Base-by-base conservation (phyloP, 768 basidiomycete species). In the Leccinum incarnatum region DNA sequence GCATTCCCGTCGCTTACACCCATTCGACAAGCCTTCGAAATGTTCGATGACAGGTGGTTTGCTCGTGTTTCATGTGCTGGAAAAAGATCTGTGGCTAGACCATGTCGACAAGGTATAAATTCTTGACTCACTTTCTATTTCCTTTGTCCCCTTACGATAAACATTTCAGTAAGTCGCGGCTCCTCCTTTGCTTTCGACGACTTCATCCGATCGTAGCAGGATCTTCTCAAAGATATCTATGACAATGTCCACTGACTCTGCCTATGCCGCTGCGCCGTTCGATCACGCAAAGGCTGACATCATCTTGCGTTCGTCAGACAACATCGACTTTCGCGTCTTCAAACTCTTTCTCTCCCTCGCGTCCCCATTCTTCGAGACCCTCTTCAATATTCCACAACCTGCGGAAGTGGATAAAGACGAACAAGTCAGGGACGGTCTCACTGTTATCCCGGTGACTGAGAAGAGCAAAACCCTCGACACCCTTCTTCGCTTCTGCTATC, bases 331-430 rank as follows among this genome's bases (percentile, higher is more conserved):
- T 50, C 66, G 62, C 10, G 53, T 73, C 12, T 73, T 75, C 62
- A 74, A 64, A 17, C 58, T 66, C 5, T 68, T 76, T 42, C 72
- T 76, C 19, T 65, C 67, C 12, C 65, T 74, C 17, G 65, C 75
- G 0, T 77, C 76, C 11, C 65, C 72, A 0, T 66, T 72, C 59
- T 79, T 76, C 58, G 61, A 68, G 30, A 58, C 63, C 21, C 66
- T 78, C 54, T 72, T 77, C 50, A 40, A 58, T n/a, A 54, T 72
- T 8, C 70, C 72, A 2, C 70, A 76, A 34, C 58, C 71, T n/a
- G 15, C 51, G 14, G 25, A 60, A 47, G 52, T 11, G 7, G 32
- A n/a, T 17, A 49, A 42, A 5, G 58, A 54, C 5, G 61, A 56
- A 47, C 67, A 63, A 12, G 37, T 27, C 11, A 64, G 51, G 36